A percentile compares a stretch with the other conserved stretches of the same genome.
Evolutionary conservation across 2,329 filamentous ascomycete genomes (phyloP).

Genomic region (Coleophoma crateriformis): DNA sequence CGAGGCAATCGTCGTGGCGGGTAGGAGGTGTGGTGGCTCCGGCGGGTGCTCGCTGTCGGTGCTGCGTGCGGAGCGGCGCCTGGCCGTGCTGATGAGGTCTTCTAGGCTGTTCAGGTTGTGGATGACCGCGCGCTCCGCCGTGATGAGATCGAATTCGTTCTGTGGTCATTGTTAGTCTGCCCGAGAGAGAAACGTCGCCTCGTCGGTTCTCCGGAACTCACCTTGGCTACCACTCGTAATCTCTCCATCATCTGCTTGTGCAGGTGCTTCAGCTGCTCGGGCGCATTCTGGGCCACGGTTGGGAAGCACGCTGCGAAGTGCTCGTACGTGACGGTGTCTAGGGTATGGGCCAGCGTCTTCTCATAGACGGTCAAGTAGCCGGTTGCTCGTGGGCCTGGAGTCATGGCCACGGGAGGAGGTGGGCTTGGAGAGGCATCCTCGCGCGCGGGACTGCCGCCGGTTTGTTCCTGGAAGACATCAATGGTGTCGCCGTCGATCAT

Average conservation of each 20-base stretch:
- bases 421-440: slow-evolving; percentile 13
- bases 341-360: slow-evolving; percentile 45
- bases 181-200: no score
- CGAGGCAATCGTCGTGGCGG: slow-evolving; percentile 43
- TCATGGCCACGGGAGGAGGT: slow-evolving; percentile 16
- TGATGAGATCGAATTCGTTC: slow-evolving; percentile 52
- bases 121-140: slow-evolving; percentile 46
- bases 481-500: neutral
- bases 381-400: slow-evolving; percentile 51
- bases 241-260: slow-evolving; percentile 51
- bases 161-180: slow-evolving; percentile 13
- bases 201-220: no score
- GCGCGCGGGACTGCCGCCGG: neutral
- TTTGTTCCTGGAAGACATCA: neutral
- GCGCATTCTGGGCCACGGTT: slow-evolving; percentile 46
- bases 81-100: slow-evolving; percentile 45
- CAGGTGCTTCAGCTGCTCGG: slow-evolving; percentile 45
- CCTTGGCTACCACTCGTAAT: neutral
- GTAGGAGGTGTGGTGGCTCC: slow-evolving; percentile 45
- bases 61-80: slow-evolving; percentile 18
- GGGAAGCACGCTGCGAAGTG: slow-evolving; percentile 59
- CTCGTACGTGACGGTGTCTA: slow-evolving; percentile 48
- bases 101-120: slow-evolving; percentile 55
- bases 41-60: neutral
- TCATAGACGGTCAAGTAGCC: slow-evolving; percentile 50